These are phyloP conservation scores for Lodderomyces orthopsilosis DNA, from an alignment of 1,139 yeast species.

Conservation along the genomic window DNA sequence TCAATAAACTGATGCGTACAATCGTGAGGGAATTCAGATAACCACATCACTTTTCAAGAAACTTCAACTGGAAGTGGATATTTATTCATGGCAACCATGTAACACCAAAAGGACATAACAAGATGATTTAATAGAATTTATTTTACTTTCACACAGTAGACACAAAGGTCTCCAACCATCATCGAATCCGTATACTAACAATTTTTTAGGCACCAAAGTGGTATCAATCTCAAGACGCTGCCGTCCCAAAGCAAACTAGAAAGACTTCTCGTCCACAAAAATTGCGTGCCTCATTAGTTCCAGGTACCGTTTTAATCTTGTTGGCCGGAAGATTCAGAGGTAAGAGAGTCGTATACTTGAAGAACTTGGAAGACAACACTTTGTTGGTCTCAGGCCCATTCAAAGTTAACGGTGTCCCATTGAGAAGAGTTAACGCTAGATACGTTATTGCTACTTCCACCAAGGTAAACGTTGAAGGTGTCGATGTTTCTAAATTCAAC, in stretches of 20 bases:
- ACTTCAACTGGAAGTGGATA: too few species aligned
- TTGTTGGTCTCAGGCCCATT: slow-evolving; percentile 98
- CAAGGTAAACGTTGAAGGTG: slow-evolving; percentile 73
- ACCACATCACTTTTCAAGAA: too few species aligned
- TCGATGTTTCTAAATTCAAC: slow-evolving; percentile 89
- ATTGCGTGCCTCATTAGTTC: slow-evolving; percentile 94
- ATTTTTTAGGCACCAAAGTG: slow-evolving; percentile 77
- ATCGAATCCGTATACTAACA: slow-evolving; percentile 33
- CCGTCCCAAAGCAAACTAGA: slow-evolving; percentile 84
- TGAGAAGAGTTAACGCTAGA: slow-evolving; percentile 98
- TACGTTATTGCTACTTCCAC: slow-evolving; percentile 99
- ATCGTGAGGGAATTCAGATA: too few species aligned
- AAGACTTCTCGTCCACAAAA: slow-evolving; percentile 93
- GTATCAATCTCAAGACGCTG: slow-evolving; percentile 94
- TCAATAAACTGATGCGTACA: neutral
- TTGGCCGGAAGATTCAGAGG: slow-evolving; percentile 99
- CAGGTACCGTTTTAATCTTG: slow-evolving; percentile 97
- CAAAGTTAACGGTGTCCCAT: slow-evolving; percentile 99
- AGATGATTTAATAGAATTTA: too few species aligned
- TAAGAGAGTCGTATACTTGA: slow-evolving; percentile 98
- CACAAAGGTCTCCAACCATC: too few species aligned
- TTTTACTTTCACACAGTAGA: too few species aligned
- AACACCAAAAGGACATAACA: too few species aligned
- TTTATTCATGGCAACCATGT: too few species aligned
- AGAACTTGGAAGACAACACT: slow-evolving; percentile 98